Evolutionary conservation across 441 rosid genomes (phyloP), one percentile per base, ranked within the genome.

Genomic region (Cnidoscolus chayamansa): DNA sequence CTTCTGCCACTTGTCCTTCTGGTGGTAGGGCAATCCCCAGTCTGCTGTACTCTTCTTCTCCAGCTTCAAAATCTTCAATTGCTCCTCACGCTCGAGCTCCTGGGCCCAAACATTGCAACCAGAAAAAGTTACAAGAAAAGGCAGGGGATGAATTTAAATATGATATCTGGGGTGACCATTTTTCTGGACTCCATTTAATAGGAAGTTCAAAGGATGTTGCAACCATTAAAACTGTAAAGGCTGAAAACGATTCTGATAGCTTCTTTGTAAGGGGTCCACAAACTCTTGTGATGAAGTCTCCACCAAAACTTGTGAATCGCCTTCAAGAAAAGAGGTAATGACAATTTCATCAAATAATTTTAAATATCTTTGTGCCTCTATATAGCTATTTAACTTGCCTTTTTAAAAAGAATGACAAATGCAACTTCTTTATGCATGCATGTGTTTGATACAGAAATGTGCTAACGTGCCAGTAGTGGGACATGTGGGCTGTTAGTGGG

Each of bases 101-200:
- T 5, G 93, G 95, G 10, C 72, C 92, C 6, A 86, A 81, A 62
- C 79, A 78, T 25, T 75, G 64, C 30, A 30, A 70, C 58, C 81
- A 74, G 73, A 80, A 79, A 65, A 74, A 85, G 51, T 67, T 85
- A 70, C 84, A 84, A 65, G 85, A 77, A 54, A 82, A 77, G 66
- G 72, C 50, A 9, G 80, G 79, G 54, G 81, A 86, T 61, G 84
- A 83, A 65, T 84, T 84, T 80, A 77, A 69, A 19, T 92, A 89
- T 56, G 93, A 94, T 77, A 94, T 94, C 13, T 94, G 98, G 98
- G 98, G 97, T 45, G 89, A 90, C 77, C 98, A 89, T 83, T 80
- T 90, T 68, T 82, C 91, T 59, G 81, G 84, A 49, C 87, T 91
- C 67, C 72, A 72, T 80, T 70, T 84, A 70, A 58, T 50, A 75